Base-by-base conservation (phyloP, 2,329 filamentous ascomycete species). In the Talaromyces sp. region DNA sequence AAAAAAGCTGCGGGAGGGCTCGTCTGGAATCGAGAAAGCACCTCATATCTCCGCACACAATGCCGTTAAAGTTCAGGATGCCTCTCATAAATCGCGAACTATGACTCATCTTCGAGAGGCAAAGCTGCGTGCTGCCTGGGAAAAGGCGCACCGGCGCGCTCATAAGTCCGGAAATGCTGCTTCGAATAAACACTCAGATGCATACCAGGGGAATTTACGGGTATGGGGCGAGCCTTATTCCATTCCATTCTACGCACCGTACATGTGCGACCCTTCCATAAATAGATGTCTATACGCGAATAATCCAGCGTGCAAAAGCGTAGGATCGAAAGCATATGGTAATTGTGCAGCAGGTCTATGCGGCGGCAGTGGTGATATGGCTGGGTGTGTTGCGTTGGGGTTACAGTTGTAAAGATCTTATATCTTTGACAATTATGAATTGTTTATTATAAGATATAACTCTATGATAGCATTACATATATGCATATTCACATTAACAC, bases 11-110 rank as follows among this genome's bases (percentile, higher is more conserved):
- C 73, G 80, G 58, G 72, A 77, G 29, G 67, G 71, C 6, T 55
- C 65, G 10, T 67, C 70, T 21, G 72, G 82, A 59, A 77, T 80
- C 2, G 76, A 82, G 55, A 84, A 82, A 57, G 85, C 84, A 19
- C 83, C 86, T 0, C 90, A 93, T 69, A 88, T 93, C 63, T 90
- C 86, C 0, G 81, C 87, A 0, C 90, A 93, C 77, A 91, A 86
- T 66, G 83, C 89, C 1, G 84, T 91, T 6, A 74, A 74, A 5
- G 67, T 64, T 19, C 61, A 62, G 6, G 57, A 29, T 3, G 52
- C 64, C 9, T 58, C 63, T 8, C 66, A 65, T 1, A 68, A 6
- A 54, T 6, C 32, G 13, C 7, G 13, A 7, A 32, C 29, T 52
- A 67, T 62, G 9, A 68, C 71, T 32, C 65, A 58, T 17, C 70